Evolutionary conservation across 257 asterid genomes (phyloP), one percentile per base, ranked within the genome.

Genomic region (Striga asiatica): DNA sequence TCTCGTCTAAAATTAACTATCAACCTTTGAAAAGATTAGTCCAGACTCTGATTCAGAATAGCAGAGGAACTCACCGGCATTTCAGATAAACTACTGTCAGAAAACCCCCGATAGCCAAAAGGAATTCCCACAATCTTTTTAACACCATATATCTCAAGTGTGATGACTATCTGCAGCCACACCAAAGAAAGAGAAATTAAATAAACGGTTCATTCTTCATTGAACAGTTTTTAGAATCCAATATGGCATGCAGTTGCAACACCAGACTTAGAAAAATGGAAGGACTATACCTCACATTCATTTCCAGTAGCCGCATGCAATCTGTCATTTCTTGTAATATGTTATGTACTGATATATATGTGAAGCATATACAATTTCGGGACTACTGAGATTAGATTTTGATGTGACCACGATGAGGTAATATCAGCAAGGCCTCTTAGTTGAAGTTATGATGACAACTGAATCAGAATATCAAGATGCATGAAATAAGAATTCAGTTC

Each of bases 41-140:
- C n/a, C n/a, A n/a, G n/a, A n/a, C n/a, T n/a, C n/a, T n/a, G n/a
- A n/a, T n/a, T n/a, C 20, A 49, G 38, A 51, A 13, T 43, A 65
- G 62, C 8, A 46, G 54, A 60, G 48, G 52, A 64, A 81, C 96
- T 71, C 66, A 83, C 79, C 2, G 64, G 67, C 72, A 66, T 81
- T 78, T 88, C 97, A 43, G 75, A 62, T 66, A 81, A 79, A 42
- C 55, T 81, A 47, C 48, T 49, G 58, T 88, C 93, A 17, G 85
- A 67, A 76, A 88, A 88, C 18, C 97, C 97, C 54, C 96, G 98
- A 72, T 91, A 91, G 27, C 98, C 98, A 66, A 75, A 91, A 20
- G 96, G 96, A 66, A 91, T 87, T 62, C 96, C 96, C 12, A 75
- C 80, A 13, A 87, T 81, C 81, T 78, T 71, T 61, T 78, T 84